Percentiles rank a stretch among this genome's conserved stretches.
Conservation (phyloP, 1,284 basidiomycete species). For the Trichosporon inkin region DNA sequence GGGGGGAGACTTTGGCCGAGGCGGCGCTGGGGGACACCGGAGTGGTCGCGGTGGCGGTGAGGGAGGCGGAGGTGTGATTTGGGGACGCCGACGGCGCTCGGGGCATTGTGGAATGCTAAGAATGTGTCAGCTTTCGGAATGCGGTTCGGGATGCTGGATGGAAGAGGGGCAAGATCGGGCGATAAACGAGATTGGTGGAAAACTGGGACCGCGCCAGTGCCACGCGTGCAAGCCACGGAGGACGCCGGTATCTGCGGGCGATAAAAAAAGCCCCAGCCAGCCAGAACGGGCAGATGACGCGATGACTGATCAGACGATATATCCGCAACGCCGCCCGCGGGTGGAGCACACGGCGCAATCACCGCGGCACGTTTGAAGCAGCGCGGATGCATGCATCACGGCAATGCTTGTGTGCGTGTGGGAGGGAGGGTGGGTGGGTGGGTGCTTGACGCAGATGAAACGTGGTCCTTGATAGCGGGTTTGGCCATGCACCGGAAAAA, state of each 20-base stretch:
- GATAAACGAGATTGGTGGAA: neutral
- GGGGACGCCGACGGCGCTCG: constrained; percentile 16
- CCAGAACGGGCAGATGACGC: constrained; percentile 3
- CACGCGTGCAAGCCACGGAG: constrained; percentile 6
- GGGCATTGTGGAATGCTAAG: constrained; percentile 15
- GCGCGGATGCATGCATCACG: constrained; percentile 7
- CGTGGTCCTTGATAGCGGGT: neutral
- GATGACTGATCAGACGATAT: constrained; percentile 2
- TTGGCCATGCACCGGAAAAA: constrained; percentile 1
- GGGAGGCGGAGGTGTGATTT: constrained; percentile 10
- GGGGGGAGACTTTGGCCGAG: constrained; percentile 17
- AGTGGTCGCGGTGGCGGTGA: constrained; percentile 10
- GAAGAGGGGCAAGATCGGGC: too few relatives aligned
- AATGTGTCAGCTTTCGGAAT: too few relatives aligned
- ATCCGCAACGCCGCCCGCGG: neutral
- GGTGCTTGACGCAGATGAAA: neutral
- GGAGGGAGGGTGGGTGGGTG: too few relatives aligned
- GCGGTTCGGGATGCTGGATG: neutral
- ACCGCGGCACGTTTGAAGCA: too few relatives aligned
- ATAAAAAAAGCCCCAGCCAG: constrained; percentile 2
- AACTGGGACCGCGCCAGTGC: constrained; percentile 1
- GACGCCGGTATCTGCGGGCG: constrained; percentile 6
- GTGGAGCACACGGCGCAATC: neutral
- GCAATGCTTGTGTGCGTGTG: too few relatives aligned
- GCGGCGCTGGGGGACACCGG: constrained; percentile 13